Evolutionary conservation across 1,284 basidiomycete genomes (phyloP).

Genomic region (Takashimella koratensis): DNA sequence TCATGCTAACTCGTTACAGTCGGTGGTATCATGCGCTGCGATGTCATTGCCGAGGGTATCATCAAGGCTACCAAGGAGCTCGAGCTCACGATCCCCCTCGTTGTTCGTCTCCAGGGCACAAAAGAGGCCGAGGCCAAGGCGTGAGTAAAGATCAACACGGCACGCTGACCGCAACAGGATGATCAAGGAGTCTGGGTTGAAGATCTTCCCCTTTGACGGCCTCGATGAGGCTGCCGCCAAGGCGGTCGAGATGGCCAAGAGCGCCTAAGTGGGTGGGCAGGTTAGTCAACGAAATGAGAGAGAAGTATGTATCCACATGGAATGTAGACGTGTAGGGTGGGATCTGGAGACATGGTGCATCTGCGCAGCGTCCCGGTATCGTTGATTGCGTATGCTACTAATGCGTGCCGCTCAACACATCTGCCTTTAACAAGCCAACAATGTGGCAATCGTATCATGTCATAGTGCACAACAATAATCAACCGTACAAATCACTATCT

Average conservation of each 20-base stretch:
- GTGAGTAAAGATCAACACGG: conserved; percentile 49
- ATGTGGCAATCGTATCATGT: too few relatives aligned
- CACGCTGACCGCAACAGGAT: conserved; percentile 56
- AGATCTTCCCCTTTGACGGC: conserved; percentile 62
- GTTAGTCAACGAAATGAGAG: too few relatives aligned
- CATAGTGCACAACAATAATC: too few relatives aligned
- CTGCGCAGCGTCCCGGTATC: too few relatives aligned
- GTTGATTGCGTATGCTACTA: too few relatives aligned
- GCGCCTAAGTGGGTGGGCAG: conserved; percentile 56
- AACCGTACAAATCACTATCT: too few relatives aligned
- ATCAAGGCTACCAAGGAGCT: conserved; percentile 97
- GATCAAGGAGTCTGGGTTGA: conserved; percentile 86
- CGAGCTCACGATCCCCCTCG: conserved; percentile 75
- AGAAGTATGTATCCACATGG: conserved; percentile 35
- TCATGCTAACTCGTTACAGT: conserved; percentile 40
- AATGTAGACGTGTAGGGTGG: neutral
- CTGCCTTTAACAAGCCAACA: too few relatives aligned
- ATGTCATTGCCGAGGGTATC: conserved; percentile 93
- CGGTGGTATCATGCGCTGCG: conserved; percentile 94
- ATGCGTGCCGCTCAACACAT: too few relatives aligned
- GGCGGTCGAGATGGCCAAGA: conserved; percentile 67
- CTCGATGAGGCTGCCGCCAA: conserved; percentile 64
- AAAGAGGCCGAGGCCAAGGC: conserved; percentile 90
- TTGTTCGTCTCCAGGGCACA: conserved; percentile 94
- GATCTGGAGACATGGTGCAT: too few relatives aligned